These are phyloP conservation scores for Fraxinus cuspidata DNA, from an alignment of 257 asterid species.

Conservation along the genomic window DNA sequence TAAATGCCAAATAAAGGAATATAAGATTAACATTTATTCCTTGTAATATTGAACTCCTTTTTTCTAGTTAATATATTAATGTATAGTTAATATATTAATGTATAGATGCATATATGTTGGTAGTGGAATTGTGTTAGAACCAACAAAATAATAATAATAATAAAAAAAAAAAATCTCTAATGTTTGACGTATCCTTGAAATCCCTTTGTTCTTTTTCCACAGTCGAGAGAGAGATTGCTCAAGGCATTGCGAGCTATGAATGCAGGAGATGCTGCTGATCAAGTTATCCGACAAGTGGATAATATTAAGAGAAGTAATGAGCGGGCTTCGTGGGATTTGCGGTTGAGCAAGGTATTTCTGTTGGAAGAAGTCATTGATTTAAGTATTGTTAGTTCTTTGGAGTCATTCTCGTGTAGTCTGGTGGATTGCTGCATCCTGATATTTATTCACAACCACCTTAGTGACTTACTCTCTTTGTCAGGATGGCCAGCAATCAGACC, in stretches of 20 bases:
- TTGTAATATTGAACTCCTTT: not conserved
- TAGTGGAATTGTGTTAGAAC: constrained; percentile 14
- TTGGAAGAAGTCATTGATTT: constrained; percentile 1
- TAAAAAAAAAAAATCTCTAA: constrained; percentile 5
- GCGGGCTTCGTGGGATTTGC: constrained; percentile 78
- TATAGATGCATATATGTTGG: constrained; percentile 9
- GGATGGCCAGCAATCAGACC: constrained; percentile 70
- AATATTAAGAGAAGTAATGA: constrained; percentile 77
- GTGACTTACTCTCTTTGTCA: constrained; percentile 32
- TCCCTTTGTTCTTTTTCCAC: constrained; percentile 25
- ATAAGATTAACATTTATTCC: constrained; percentile 3
- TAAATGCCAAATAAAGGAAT: constrained; percentile 7
- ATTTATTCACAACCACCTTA: constrained; percentile 7
- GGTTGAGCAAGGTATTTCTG: constrained; percentile 62
- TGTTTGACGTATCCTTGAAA: constrained; percentile 22
- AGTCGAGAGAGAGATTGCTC: constrained; percentile 88
- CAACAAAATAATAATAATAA: not conserved
- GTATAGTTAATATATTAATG: not conserved
- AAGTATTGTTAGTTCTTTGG: constrained; percentile 2
- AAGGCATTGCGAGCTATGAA: constrained; percentile 82
- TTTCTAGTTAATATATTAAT: not conserved
- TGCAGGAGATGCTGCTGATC: constrained; percentile 99
- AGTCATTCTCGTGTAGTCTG: constrained; percentile 3
- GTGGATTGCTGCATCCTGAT: constrained; percentile 22
- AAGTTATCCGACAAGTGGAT: constrained; percentile 83